phyloP scores from a whole-genome alignment of 2,329 filamentous ascomycete genomes.

The Epichloe coenophiala region DNA sequence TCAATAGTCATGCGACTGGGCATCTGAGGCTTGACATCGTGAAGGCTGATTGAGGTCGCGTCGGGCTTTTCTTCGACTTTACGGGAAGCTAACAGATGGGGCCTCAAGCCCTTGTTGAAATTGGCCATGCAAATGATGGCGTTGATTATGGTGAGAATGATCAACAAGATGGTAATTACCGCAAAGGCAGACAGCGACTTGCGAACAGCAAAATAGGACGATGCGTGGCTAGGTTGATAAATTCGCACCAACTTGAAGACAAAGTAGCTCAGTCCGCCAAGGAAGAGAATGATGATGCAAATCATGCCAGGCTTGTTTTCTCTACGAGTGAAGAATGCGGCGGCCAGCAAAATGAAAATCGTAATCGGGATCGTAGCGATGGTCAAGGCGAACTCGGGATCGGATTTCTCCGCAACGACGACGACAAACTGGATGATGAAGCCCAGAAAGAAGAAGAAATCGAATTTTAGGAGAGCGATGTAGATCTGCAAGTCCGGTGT shows the following conservation, averaged over 20 bases:
- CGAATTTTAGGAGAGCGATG: constrained; percentile 93
- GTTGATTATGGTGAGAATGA: constrained; percentile 78
- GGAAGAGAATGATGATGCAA: constrained; percentile 68
- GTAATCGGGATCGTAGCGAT: constrained; percentile 84
- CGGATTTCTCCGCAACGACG: constrained; percentile 57
- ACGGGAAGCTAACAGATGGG: constrained; percentile 53
- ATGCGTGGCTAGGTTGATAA: constrained; percentile 51
- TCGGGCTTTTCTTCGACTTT: constrained; percentile 41
- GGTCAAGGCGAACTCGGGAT: constrained; percentile 73
- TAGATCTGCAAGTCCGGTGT: constrained; percentile 55
- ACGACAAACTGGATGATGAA: constrained; percentile 98
- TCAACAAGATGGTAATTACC: constrained; percentile 77
- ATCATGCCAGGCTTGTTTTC: constrained; percentile 73
- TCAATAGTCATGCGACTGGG: constrained; percentile 50
- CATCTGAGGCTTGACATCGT: constrained; percentile 42
- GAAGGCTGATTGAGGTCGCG: constrained; percentile 39
- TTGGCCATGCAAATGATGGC: constrained; percentile 80
- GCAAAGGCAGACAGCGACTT: constrained; percentile 88
- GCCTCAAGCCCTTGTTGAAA: constrained; percentile 81
- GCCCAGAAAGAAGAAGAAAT: constrained; percentile 99
- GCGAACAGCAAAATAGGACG: constrained; percentile 62
- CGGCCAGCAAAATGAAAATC: constrained; percentile 72
- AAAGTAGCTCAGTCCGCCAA: constrained; percentile 86
- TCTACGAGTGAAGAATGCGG: constrained; percentile 70
- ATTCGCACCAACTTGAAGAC: constrained; percentile 97